Evolutionary conservation across 1,284 basidiomycete species (phyloP).

Genomic region (Irpex sp.): DNA sequence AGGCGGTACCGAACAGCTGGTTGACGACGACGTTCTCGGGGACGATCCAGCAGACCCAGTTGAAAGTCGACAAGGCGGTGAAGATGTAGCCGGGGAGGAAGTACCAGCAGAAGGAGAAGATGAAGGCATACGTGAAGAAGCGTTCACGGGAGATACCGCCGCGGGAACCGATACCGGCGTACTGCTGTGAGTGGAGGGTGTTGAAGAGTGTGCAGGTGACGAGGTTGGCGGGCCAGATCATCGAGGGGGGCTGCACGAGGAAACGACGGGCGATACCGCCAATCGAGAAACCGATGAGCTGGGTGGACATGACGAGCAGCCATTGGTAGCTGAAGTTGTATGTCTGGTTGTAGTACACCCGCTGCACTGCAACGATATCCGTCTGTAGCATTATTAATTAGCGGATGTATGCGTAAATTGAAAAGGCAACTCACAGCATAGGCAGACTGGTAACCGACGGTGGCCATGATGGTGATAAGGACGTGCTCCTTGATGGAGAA

Average conservation of each 20-base stretch:
- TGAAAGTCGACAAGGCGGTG: constrained; percentile 47
- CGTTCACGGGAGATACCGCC: constrained; percentile 44
- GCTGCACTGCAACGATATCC: constrained; percentile 63
- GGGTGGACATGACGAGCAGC: constrained; percentile 61
- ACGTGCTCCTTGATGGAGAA: constrained; percentile 75
- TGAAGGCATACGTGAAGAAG: constrained; percentile 47
- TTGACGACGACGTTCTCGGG: constrained; percentile 38
- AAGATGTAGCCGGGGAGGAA: constrained; percentile 51
- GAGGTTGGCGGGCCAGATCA: constrained; percentile 78
- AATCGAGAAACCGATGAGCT: constrained; percentile 69
- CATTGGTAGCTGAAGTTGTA: constrained; percentile 44
- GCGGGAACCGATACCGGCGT: constrained; percentile 43
- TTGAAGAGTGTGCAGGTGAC: constrained; percentile 58
- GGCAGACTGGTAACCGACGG: constrained; percentile 57
- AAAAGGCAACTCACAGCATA: constrained; percentile 53
- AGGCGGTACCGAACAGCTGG: constrained; percentile 40
- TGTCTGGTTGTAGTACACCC: constrained; percentile 48
- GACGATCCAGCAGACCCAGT: constrained; percentile 59
- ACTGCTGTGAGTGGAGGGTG: constrained; percentile 52
- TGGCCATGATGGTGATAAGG: constrained; percentile 74
- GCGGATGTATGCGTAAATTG: too few species aligned
- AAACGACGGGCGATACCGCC: constrained; percentile 60
- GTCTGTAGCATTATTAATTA: constrained; percentile 27
- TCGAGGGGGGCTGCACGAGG: constrained; percentile 73
- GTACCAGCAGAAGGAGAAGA: constrained; percentile 42